Evolutionary conservation across 2,329 filamentous ascomycete genomes (phyloP), one percentile per base, ranked within the genome.

Genomic region (Rutstroemia sp.): DNA sequence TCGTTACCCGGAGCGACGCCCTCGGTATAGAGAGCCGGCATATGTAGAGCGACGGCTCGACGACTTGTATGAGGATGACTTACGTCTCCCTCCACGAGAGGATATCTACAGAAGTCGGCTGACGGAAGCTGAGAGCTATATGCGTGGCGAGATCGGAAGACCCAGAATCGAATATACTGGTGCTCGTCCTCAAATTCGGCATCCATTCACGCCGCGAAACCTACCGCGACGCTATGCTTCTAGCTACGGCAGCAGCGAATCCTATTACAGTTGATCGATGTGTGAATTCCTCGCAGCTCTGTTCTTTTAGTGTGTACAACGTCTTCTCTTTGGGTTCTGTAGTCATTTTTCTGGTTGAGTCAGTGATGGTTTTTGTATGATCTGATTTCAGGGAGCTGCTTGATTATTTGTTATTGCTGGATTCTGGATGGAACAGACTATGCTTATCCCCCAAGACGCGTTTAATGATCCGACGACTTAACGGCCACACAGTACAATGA

Each of bases 171-270:
- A 23, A 56, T 51, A 38, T 50, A 56, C 47, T 51, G 53, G 53
- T 27, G 25, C 14, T 44, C 53, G 53, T 30, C 53, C 53, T 44
- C 53, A 56, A 30, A 51, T 56, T 16, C 27, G 38, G 12, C 30
- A 57, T 54, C 50, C 50, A 2, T 57, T 54, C 46, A 30, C 19
- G 2, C 25, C 38, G 19, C 50, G 53, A 55, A 37, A 19, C 17
- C 47, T 47, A 44, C 47, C 54, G 21, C 54, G 30, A 39, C 56
- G 38, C 27, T 58, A 58, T 50, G 6, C 38, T 47, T 34, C 47
- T 41, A 54, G 47, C 23, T 50, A 54, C 38, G 47, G 48, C 27
- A 46, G 45, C 39, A 44, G 19, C 12, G 10, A 23, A 8, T 23
- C 44, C 21, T 47, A 14, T 10, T 47, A 46, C 12, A 12, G 30